Conservation (phyloP, 768 basidiomycete genomes). For the Xanthoconium purpureum region DNA sequence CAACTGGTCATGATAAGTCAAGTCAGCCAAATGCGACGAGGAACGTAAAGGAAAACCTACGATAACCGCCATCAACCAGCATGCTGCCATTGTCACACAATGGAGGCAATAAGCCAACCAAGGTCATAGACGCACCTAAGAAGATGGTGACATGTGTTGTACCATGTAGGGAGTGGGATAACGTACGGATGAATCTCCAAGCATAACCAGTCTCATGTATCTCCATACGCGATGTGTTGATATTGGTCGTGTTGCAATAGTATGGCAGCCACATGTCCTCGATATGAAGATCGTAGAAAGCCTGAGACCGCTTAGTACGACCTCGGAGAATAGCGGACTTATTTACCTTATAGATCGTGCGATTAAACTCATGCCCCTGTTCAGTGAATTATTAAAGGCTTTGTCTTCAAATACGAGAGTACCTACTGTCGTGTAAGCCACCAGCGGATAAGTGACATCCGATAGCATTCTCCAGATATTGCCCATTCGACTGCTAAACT, state of each 20-base stretch:
- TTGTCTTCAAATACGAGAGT: slow-evolving; percentile 1
- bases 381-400: slow-evolving; percentile 3
- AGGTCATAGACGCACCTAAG: slow-evolving; percentile 91
- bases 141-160: slow-evolving; percentile 5
- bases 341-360: slow-evolving; percentile 83
- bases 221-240: slow-evolving; percentile 94
- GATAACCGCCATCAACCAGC: slow-evolving; percentile 86
- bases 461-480: slow-evolving; percentile 93
- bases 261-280: slow-evolving; percentile 99
- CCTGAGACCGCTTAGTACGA: slow-evolving; percentile 38
- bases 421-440: slow-evolving; percentile 70
- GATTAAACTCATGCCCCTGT: slow-evolving; percentile 92
- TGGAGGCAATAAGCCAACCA: slow-evolving; percentile 93
- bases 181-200: slow-evolving; percentile 86
- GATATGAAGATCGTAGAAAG: slow-evolving; percentile 92
- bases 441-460: slow-evolving; percentile 81
- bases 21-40: slow-evolving; percentile 10
- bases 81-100: slow-evolving; percentile 92
- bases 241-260: slow-evolving; percentile 98
- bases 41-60: slow-evolving; percentile 42
- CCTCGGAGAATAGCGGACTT: neutral
- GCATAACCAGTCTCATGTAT: slow-evolving; percentile 98
- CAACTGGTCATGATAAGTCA: slow-evolving; percentile 46
- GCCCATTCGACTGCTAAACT: slow-evolving; percentile 88
- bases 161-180: neutral